Conservation (phyloP, 1,139 yeast genomes). For the Candida glucosophila region DNA sequence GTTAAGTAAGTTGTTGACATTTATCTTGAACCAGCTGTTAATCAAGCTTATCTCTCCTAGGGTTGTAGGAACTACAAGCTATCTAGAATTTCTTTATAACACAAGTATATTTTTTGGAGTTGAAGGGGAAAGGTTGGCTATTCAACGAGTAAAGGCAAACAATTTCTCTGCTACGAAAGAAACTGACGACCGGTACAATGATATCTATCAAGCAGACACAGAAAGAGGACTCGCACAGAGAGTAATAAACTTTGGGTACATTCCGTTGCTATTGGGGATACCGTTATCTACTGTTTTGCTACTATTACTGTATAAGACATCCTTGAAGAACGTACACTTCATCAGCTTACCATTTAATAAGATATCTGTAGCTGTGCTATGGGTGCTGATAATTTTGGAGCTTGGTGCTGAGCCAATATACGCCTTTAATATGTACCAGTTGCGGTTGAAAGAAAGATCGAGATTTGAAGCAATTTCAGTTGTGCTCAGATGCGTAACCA, state of each 20-base stretch:
- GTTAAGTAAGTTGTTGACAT: slow-evolving; percentile 67
- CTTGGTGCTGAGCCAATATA: slow-evolving; percentile 69
- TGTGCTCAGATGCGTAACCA: slow-evolving; percentile 49
- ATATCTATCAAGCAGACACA: too few relatives aligned
- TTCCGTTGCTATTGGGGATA: slow-evolving; percentile 54
- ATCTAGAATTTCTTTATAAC: slow-evolving; percentile 64
- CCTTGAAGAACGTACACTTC: slow-evolving; percentile 11
- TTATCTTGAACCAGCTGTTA: slow-evolving; percentile 66
- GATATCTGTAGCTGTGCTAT: slow-evolving; percentile 11
- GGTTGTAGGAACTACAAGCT: slow-evolving; percentile 71
- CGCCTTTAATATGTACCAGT: slow-evolving; percentile 57
- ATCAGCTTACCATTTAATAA: slow-evolving; percentile 12
- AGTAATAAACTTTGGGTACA: slow-evolving; percentile 66
- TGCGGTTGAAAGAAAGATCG: slow-evolving; percentile 63
- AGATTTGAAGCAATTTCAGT: slow-evolving; percentile 56
- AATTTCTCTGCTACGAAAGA: slow-evolving; percentile 2
- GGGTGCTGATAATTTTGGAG: slow-evolving; percentile 55
- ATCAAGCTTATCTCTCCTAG: slow-evolving; percentile 69
- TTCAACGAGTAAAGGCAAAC: slow-evolving; percentile 45
- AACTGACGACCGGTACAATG: too few relatives aligned
- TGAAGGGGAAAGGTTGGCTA: slow-evolving; percentile 73
- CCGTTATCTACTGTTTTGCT: slow-evolving; percentile 41
- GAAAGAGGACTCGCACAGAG: slow-evolving; percentile 27
- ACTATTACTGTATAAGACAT: slow-evolving; percentile 38
- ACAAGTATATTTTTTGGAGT: slow-evolving; percentile 71